A percentile compares a stretch with the other conserved stretches of the same genome.
These are phyloP conservation scores for Plasmodium knowlesi DNA, from an alignment of 169 alveolate genomes.

Conservation along the genomic window DNA sequence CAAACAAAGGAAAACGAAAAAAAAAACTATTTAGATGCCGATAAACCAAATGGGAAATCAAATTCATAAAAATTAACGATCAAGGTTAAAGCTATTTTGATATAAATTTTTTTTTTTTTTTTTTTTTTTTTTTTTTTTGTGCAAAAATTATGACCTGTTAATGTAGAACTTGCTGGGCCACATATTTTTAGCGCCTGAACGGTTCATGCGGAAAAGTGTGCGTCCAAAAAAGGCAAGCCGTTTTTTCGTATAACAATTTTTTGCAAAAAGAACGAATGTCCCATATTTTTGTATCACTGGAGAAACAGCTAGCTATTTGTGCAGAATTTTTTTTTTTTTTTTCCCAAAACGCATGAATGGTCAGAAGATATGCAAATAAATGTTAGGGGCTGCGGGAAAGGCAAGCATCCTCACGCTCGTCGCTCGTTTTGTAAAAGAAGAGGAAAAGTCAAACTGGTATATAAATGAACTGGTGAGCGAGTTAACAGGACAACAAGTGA, in stretches of 20 bases:
- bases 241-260: not conserved
- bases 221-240: not conserved
- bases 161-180: constrained; percentile 23
- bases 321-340: constrained; percentile 16
- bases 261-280: not conserved
- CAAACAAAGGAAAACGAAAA: not conserved
- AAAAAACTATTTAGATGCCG: not conserved
- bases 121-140: constrained; percentile 13
- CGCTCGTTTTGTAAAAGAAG: not conserved
- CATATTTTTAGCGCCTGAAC: not conserved
- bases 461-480: not conserved
- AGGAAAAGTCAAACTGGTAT: not conserved
- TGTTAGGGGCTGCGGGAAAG: not conserved
- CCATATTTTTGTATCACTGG: not conserved
- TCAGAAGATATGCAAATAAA: not conserved
- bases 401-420: not conserved
- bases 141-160: constrained; percentile 24
- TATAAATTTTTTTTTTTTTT: not conserved
- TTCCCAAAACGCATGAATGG: constrained; percentile 6
- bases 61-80: not conserved
- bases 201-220: not conserved
- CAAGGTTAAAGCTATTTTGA: constrained; percentile 13
- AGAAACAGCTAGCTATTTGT: not conserved
- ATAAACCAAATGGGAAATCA: not conserved
- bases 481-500: not conserved